Percentiles rank a stretch among this genome's conserved stretches.
Evolutionary conservation across 2,329 filamentous ascomycete genomes (phyloP).

Genomic region (Colletotrichum sp.): DNA sequence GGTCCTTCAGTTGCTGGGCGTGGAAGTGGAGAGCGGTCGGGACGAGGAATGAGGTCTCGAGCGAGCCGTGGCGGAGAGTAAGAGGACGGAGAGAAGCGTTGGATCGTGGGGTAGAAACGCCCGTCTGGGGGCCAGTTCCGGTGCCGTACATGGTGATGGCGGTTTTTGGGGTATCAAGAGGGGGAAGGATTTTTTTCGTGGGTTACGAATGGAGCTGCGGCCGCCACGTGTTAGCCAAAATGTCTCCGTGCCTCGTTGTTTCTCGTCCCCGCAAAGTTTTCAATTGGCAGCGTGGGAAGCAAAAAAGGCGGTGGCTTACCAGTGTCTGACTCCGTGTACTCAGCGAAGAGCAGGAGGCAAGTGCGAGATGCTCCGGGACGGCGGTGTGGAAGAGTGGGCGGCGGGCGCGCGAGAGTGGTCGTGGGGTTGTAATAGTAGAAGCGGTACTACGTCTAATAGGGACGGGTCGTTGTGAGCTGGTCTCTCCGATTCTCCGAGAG

Average conservation of each 20-base stretch:
- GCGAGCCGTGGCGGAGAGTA: constrained; percentile 88
- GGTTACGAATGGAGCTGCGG: constrained; percentile 14
- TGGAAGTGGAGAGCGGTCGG: constrained; percentile 96
- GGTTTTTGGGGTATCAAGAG: constrained; percentile 45
- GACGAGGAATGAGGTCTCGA: constrained; percentile 95
- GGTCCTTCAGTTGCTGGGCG: constrained; percentile 91
- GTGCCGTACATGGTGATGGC: constrained; percentile 80
- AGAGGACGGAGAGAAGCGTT: constrained; percentile 91
- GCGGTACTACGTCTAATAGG: background rate
- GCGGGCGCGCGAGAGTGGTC: background rate
- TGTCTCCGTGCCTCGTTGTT: background rate
- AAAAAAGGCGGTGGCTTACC: background rate
- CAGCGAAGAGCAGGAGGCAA: constrained; percentile 44
- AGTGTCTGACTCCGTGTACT: constrained; percentile 38
- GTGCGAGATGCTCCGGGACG: constrained; percentile 13
- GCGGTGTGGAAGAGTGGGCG: background rate
- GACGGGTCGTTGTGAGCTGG: constrained; percentile 9
- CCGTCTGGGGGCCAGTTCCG: constrained; percentile 85
- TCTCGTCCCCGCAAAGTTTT: background rate
- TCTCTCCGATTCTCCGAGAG: constrained; percentile 14
- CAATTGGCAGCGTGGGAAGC: background rate
- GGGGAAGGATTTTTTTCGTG: constrained; percentile 18
- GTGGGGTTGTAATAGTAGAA: background rate
- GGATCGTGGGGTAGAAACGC: constrained; percentile 94
- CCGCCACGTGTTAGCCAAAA: constrained; percentile 11